A percentile compares a stretch with the other conserved stretches of the same genome.
phyloP scores from a whole-genome alignment of 345 rosid genomes.

The Eucalyptus regnans region DNA sequence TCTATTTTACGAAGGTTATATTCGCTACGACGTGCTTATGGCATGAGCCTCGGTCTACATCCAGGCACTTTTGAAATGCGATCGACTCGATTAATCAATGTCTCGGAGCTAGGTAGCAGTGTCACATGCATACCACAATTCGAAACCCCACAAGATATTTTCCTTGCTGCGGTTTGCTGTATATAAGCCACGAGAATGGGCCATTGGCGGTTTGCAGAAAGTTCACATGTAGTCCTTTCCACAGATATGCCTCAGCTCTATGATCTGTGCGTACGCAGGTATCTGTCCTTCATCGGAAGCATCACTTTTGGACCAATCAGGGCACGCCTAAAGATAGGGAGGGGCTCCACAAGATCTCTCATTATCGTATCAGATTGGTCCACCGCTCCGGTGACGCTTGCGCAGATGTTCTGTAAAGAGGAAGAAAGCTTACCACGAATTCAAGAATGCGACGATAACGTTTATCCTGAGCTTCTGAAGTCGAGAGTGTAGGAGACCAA shows the following conservation, averaged over 20 bases:
- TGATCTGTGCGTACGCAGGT: background rate
- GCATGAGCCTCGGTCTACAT: background rate
- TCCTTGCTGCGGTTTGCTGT: background rate
- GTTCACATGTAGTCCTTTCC: background rate
- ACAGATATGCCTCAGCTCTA: background rate
- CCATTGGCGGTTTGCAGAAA: background rate
- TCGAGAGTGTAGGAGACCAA: background rate
- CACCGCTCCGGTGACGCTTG: background rate
- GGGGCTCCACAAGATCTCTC: background rate
- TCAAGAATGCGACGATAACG: background rate
- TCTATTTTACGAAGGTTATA: background rate
- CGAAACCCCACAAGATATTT: background rate
- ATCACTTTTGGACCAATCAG: background rate
- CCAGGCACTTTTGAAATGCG: background rate
- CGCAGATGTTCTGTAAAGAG: background rate
- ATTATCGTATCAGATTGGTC: background rate
- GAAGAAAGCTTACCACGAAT: background rate
- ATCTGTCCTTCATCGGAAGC: background rate
- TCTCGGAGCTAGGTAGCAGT: background rate
- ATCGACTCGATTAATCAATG: background rate
- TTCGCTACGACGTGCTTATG: background rate
- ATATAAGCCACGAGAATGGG: background rate
- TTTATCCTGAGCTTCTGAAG: background rate
- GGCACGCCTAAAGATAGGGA: background rate
- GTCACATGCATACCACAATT: background rate